Evolutionary conservation across 345 rosid species (phyloP).

Genomic region (Eucalyptus leucophloia): DNA sequence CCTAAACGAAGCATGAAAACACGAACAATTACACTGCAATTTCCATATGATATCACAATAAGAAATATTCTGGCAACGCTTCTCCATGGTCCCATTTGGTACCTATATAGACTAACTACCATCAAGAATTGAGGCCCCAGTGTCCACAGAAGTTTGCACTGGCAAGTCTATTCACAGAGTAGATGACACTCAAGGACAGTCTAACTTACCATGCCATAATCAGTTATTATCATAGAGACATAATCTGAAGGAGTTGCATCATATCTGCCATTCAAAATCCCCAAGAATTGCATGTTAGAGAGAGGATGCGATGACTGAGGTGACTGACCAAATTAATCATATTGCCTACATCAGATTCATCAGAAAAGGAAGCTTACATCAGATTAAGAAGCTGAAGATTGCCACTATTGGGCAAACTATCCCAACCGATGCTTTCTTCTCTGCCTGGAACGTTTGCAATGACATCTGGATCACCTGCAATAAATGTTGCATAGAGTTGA

Average conservation of each 20-base stretch:
- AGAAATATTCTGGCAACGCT: neutral
- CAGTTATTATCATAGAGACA: slow-evolving; percentile 83
- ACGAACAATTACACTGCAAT: neutral
- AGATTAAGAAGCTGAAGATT: slow-evolving; percentile 78
- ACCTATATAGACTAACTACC: neutral
- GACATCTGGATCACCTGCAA: slow-evolving; percentile 81
- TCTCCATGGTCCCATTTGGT: neutral
- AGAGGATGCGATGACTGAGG: neutral
- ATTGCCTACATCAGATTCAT: neutral
- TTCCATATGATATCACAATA: neutral
- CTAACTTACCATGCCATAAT: slow-evolving; percentile 88
- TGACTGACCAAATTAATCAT: neutral
- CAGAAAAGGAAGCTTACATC: slow-evolving; percentile 27
- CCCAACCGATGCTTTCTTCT: slow-evolving; percentile 50
- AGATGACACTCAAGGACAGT: neutral
- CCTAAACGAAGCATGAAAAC: slow-evolving; percentile 16
- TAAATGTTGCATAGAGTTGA: neutral
- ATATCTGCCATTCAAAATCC: slow-evolving; percentile 36
- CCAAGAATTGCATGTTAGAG: neutral
- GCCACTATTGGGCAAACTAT: slow-evolving; percentile 35
- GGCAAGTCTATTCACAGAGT: neutral
- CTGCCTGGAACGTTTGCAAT: slow-evolving; percentile 62
- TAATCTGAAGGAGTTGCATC: slow-evolving; percentile 93
- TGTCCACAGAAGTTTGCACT: neutral
- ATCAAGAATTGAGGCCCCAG: neutral